Evolutionary conservation across 495 filamentous ascomycete genomes (phyloP).

Genomic region (Trichodelitschia bisporula): DNA sequence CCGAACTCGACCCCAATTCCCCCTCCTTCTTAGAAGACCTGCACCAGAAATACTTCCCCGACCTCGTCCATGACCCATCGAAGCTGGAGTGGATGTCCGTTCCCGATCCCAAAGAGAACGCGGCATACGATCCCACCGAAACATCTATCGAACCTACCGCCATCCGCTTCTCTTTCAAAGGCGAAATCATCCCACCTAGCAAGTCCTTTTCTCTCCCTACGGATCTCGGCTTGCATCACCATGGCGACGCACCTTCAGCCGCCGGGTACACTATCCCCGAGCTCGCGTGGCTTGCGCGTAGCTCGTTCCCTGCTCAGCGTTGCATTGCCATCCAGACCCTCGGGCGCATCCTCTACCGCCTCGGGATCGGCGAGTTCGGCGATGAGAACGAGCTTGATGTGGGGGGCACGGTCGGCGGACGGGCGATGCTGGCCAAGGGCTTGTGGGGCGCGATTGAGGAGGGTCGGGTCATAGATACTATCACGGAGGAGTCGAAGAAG

Average conservation of each 20-base stretch:
- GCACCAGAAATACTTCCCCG: slow-evolving; percentile 80
- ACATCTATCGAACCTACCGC: slow-evolving; percentile 43
- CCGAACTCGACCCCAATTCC: slow-evolving; percentile 59
- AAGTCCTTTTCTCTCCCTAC: slow-evolving; percentile 44
- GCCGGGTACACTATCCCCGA: slow-evolving; percentile 89
- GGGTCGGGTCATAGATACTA: slow-evolving; percentile 44
- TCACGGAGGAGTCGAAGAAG: slow-evolving; percentile 39
- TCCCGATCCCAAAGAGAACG: slow-evolving; percentile 25
- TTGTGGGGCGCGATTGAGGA: slow-evolving; percentile 35
- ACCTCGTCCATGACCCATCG: slow-evolving; percentile 58
- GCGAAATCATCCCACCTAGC: slow-evolving; percentile 48
- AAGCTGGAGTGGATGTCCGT: slow-evolving; percentile 74
- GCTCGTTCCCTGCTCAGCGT: slow-evolving; percentile 58
- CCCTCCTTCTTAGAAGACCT: slow-evolving; percentile 62
- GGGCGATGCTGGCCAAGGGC: slow-evolving; percentile 11
- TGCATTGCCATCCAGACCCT: slow-evolving; percentile 84
- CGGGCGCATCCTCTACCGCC: slow-evolving; percentile 58
- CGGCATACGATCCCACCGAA: slow-evolving; percentile 57
- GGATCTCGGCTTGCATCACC: slow-evolving; percentile 70
- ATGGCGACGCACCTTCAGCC: slow-evolving; percentile 76
- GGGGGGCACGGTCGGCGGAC: slow-evolving; percentile 3
- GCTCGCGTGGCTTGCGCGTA: slow-evolving; percentile 58
- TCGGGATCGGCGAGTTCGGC: slow-evolving; percentile 63
- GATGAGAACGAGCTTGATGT: slow-evolving; percentile 16
- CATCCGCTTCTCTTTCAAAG: slow-evolving; percentile 74